Base-by-base conservation (phyloP, 2,329 filamentous ascomycete genomes). In the Pseudogymnoascus sp. region DNA sequence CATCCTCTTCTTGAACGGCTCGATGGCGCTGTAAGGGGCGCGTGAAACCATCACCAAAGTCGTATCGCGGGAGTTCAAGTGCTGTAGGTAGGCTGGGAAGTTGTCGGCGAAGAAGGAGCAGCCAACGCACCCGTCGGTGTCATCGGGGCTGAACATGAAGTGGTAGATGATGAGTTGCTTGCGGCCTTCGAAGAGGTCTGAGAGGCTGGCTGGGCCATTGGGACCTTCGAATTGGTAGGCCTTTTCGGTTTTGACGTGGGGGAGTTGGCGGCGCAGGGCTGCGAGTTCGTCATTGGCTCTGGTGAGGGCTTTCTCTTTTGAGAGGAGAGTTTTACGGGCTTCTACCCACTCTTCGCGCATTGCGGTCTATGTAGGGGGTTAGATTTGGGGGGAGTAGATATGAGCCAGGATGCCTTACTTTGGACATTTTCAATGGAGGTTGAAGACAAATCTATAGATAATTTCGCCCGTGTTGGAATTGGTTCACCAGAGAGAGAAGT, bases 81-180 rank as follows among this genome's bases (percentile, higher is more conserved):
- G 74, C 30, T 67, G 63, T 2, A 74, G 67, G 7, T 39, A 35
- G 23, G 71, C 67, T 0, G 75, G 74, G 13, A 77, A 65, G 41
- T 72, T 68, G 34, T 77, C 75, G 34, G 68, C 71, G 13, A 71
- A 63, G 48, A 75, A 71, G 6, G 70, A 69, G 64, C 74, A 78
- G 4, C 73, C 74, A 13, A 66, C 61, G 60, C 75, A 78, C 23
- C 70, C 75, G 5, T 64, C 60, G 2, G 71, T 67, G 1, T 70
- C 65, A 2, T 67, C 63, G 1, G 74, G 73, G 0, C 63, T 66
- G 60, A 77, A 75, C 76, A 78, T 78, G 69, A 77, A 77, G 66
- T 78, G 75, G 63, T 77, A 77, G 34, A 78, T 61, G 45, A 75
- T 69, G 60, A 76, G 69, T 59, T 74, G 70, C 26, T 71, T 67